These are phyloP conservation scores for Flaveria robusta DNA, from an alignment of 129 eudicot genomes.

Conservation along the genomic window DNA sequence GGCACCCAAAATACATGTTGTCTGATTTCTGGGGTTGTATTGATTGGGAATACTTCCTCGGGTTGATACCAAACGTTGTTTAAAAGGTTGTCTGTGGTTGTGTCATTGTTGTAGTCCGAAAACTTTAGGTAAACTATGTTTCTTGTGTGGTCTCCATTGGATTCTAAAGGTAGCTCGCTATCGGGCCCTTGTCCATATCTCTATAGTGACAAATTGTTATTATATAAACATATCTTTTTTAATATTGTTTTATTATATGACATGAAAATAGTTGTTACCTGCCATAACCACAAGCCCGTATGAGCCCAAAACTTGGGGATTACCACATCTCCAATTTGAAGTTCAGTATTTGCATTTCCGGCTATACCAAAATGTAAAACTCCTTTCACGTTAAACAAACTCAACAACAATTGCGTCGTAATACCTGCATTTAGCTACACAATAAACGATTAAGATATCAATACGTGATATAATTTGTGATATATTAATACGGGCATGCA, in stretches of 20 bases:
- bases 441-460: neutral
- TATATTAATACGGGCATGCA: neutral
- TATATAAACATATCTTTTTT: too few species aligned
- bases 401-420: conserved; percentile 47
- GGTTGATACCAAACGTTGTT: conserved; percentile 73
- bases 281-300: conserved; percentile 66
- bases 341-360: conserved; percentile 54
- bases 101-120: conserved; percentile 46
- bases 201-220: conserved; percentile 42
- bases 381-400: conserved; percentile 46
- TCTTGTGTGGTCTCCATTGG: conserved; percentile 60
- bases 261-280: conserved; percentile 33
- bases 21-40: conserved; percentile 58
- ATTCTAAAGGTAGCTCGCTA: conserved; percentile 47
- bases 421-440: conserved; percentile 55
- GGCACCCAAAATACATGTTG: conserved; percentile 76
- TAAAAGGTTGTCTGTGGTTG: conserved; percentile 42
- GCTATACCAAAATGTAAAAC: conserved; percentile 58
- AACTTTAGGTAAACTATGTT: conserved; percentile 47
- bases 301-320: conserved; percentile 67
- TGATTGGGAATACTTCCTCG: conserved; percentile 61
- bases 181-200: conserved; percentile 56
- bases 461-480: neutral
- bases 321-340: conserved; percentile 56
- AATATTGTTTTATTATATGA: too few species aligned